Percentiles rank a stretch among this genome's conserved stretches.
These are phyloP conservation scores for Ophiostoma quercus DNA, from an alignment of 2,329 filamentous ascomycete species.

Conservation along the genomic window DNA sequence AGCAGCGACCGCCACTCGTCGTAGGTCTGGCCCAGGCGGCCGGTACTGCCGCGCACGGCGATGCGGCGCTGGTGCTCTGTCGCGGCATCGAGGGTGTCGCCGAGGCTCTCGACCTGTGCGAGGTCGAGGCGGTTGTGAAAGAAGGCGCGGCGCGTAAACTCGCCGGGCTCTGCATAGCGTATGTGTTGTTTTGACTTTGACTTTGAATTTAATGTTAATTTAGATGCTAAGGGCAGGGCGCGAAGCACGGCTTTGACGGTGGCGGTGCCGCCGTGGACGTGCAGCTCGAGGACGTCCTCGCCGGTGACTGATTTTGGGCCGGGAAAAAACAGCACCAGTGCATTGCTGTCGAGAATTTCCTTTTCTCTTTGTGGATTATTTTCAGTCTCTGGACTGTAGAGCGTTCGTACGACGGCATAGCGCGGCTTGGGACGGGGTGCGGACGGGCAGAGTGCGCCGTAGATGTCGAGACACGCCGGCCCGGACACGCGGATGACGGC, in stretches of 20 bases:
- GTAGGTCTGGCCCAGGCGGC: constrained; percentile 67
- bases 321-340: constrained; percentile 78
- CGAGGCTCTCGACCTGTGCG: constrained; percentile 69
- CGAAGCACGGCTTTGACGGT: constrained; percentile 80
- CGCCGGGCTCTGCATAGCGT: constrained; percentile 70
- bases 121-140: constrained; percentile 79
- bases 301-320: constrained; percentile 79
- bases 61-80: constrained; percentile 91
- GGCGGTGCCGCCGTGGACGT: constrained; percentile 87
- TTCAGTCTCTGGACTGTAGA: constrained; percentile 50
- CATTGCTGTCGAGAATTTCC: constrained; percentile 68
- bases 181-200: constrained; percentile 7
- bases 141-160: constrained; percentile 92
- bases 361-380: no score
- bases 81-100: constrained; percentile 60
- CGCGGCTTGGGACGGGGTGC: constrained; percentile 45
- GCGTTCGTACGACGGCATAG: constrained; percentile 65
- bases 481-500: constrained; percentile 87
- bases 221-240: constrained; percentile 56
- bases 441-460: constrained; percentile 46
- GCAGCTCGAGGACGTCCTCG: constrained; percentile 85
- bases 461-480: constrained; percentile 60
- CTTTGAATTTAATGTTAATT: background rate
- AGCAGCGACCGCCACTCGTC: constrained; percentile 75
- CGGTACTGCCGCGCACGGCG: constrained; percentile 72